Evolutionary conservation across 345 rosid genomes (phyloP), one percentile per base, ranked within the genome.

Genomic region (Raphanus raphanistrum): DNA sequence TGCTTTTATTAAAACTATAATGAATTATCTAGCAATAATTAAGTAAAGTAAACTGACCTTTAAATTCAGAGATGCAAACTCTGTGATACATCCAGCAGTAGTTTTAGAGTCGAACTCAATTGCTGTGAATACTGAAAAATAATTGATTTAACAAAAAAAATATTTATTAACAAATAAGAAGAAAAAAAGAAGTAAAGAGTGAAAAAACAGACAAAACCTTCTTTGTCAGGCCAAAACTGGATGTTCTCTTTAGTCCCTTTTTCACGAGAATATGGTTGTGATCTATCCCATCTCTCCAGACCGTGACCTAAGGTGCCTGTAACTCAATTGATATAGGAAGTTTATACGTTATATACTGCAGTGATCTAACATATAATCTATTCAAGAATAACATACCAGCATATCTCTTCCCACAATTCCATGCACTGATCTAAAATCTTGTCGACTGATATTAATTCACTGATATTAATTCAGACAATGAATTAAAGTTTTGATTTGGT

Each of bases 161-260:
- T 10, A 70, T 59, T 26, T 29, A 76, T 62, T 72, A 63, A 59
- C 38, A 71, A 72, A 67, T 77, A 21, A 21, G 21, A 21, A 21
- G 21, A 50, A 4, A 16, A n/a, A 68, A 78, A 68, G 25, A 43
- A 58, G 32, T 32, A 15, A 69, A 65, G 72, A 33, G 76, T 70
- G 66, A 57, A 71, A 71, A 70, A 35, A 35, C 41, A 35, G 1
- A 9, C 41, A 33, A 35, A 78, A 95, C 99, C 94, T 88, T 91
- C 86, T 82, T 86, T 85, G 87, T 92, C 98, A 59, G 99, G 96
- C 97, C 99, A 92, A 86, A 95, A 95, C 76, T 84, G 82, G 76
- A 95, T 86, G 71, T 82, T 95, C 76, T 97, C 98, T 80, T 82
- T 82, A 68, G 66, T 80, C 70, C 70, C 77, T 76, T 88, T 95